A percentile compares a stretch with the other conserved stretches of the same genome.
Conservation (phyloP, 176 grass and related monocot genomes). For the Phragmites australis region DNA sequence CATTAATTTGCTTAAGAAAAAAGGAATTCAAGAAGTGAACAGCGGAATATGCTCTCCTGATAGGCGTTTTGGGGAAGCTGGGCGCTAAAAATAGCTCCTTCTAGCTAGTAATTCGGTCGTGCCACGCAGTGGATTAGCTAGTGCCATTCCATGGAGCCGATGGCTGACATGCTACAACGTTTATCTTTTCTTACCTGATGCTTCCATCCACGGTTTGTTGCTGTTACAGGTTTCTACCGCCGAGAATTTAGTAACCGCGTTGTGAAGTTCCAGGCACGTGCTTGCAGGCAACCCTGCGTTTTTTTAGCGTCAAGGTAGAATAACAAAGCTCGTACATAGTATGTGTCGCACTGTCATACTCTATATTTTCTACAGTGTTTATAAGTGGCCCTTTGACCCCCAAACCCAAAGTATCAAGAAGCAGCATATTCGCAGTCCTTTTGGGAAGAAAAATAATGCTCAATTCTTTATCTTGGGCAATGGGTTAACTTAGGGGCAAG, state of each 20-base stretch:
- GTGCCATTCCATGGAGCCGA: background rate
- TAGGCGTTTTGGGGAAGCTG: background rate
- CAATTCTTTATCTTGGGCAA: background rate
- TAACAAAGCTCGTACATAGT: background rate
- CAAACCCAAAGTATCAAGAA: background rate
- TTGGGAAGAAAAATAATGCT: background rate
- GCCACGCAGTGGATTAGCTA: background rate
- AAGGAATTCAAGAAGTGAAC: background rate
- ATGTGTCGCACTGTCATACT: too few species aligned
- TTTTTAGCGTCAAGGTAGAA: background rate
- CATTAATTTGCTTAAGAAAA: background rate
- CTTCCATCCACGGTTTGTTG: background rate
- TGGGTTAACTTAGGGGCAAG: background rate
- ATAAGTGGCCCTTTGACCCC: background rate
- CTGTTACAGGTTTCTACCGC: background rate
- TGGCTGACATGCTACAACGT: background rate
- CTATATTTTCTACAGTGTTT: background rate
- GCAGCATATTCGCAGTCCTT: constrained; percentile 25
- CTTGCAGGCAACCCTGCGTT: background rate
- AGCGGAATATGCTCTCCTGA: constrained; percentile 37
- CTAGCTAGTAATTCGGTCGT: background rate
- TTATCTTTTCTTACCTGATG: too few species aligned
- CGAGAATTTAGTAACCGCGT: background rate
- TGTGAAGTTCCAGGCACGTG: constrained; percentile 1
- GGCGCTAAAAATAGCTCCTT: constrained; percentile 1